phyloP scores from a whole-genome alignment of 768 basidiomycete species.

The Gymnopilus dilepis region DNA sequence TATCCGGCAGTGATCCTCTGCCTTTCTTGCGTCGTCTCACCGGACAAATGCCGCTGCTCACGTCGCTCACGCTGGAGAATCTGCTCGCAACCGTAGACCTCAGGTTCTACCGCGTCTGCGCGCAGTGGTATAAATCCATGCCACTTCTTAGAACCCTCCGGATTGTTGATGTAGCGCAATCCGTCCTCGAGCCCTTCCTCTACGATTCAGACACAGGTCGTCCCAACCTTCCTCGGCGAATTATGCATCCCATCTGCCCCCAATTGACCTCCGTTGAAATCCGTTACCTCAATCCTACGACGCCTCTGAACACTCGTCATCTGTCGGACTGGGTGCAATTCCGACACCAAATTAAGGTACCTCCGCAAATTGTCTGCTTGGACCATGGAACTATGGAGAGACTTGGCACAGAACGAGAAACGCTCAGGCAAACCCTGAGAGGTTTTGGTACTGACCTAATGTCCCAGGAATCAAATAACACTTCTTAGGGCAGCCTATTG shows the following conservation, averaged over 20 bases:
- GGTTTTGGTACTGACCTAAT: too few relatives aligned
- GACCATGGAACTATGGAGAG: constrained; percentile 29
- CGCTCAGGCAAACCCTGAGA: too few relatives aligned
- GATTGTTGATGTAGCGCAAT: constrained; percentile 46
- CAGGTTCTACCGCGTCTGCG: too few relatives aligned
- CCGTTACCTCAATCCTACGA: constrained; percentile 31
- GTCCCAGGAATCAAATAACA: too few relatives aligned
- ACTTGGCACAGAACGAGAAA: constrained; percentile 28
- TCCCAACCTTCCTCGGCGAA: constrained; percentile 9
- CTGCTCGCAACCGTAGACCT: too few relatives aligned
- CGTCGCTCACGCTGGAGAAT: constrained; percentile 61
- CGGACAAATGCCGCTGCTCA: constrained; percentile 54
- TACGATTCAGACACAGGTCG: constrained; percentile 37
- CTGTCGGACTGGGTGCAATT: constrained; percentile 41
- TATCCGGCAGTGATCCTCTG: constrained; percentile 56
- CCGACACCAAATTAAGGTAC: constrained; percentile 43
- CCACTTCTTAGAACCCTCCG: constrained; percentile 57
- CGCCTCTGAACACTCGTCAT: constrained; percentile 26
- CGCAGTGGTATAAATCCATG: constrained; percentile 68
- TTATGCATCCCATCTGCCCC: constrained; percentile 37
- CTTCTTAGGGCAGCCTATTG: too few relatives aligned
- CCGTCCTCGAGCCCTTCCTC: constrained; percentile 55
- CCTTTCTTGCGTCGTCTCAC: constrained; percentile 52
- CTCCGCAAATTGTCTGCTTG: constrained; percentile 60
- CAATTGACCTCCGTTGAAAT: constrained; percentile 52